Base-by-base conservation (phyloP, 2,329 filamentous ascomycete species). In the Colletotrichum sp. region DNA sequence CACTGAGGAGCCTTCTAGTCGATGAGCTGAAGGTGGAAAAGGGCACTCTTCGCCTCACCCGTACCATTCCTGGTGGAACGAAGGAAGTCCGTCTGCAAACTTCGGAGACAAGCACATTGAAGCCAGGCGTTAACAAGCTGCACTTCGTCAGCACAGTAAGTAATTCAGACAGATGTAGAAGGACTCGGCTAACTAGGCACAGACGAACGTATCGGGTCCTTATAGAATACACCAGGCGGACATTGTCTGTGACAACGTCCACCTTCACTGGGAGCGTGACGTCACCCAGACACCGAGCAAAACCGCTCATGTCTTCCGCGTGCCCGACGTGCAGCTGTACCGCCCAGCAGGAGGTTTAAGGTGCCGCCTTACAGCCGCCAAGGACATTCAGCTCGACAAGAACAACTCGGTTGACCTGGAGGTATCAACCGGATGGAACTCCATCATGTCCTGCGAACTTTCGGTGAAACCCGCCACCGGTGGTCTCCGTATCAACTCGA, bases 341-440 rank as follows among this genome's bases (percentile, higher is more conserved):
- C 94, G 95, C 36, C 90, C 91, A 18, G 83, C 89, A 2, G 87
- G 91, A 59, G 90, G 93, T 0, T 90, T 98, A 6, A 90, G 95
- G 73, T 90, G 94, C 4, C 89, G 88, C 63, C 85, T 97, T 9
- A 87, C 86, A 55, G 87, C 94, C 1, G 91, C 94, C 1, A 93
- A 90, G 75, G 86, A 92, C 58, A 93, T 97, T 29, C 92, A 96
- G 75, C 90, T 99, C 7, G 94, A 97, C 80, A 92, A 92, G 77
- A 92, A 93, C 78, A 94, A 94, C 71, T 92, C 91, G 1, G 86
- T 98, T 1, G 94, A 98, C 72, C 85, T 99, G 24, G 88, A 92
- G 65, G 83, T 98, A 15, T 86, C 86, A 13, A 92, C 92, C 13
- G 96, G 95, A 2, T 93, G 93, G 89, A 98, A 98, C 79, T 83